Conservation (phyloP, 2,329 filamentous ascomycete species). For the Epichloe uncinata region DNA sequence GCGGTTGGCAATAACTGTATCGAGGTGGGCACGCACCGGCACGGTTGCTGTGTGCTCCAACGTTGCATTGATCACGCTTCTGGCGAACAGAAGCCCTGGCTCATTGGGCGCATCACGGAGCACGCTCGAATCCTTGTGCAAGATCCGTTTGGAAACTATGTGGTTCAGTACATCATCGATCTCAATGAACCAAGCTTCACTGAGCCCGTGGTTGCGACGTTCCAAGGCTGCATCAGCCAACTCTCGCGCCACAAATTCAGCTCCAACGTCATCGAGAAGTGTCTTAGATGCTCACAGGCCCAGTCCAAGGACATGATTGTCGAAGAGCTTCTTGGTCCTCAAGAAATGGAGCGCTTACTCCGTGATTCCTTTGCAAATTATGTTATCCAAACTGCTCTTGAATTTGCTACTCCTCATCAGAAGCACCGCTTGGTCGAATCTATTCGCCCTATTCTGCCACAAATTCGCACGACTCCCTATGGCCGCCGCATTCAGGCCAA, state of each 20-base stretch:
- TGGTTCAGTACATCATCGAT: slow-evolving; percentile 97
- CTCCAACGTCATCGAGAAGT: slow-evolving; percentile 98
- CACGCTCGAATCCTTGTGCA: slow-evolving; percentile 85
- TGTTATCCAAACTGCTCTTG: slow-evolving; percentile 90
- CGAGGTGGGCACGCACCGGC: slow-evolving; percentile 87
- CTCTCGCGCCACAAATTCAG: slow-evolving; percentile 96
- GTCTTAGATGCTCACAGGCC: slow-evolving; percentile 67
- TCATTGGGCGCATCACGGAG: slow-evolving; percentile 76
- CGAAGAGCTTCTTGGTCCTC: slow-evolving; percentile 59
- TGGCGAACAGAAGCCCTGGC: slow-evolving; percentile 72
- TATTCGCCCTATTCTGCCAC: slow-evolving; percentile 72
- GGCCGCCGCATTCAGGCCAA: slow-evolving; percentile 89
- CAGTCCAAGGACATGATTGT: slow-evolving; percentile 70
- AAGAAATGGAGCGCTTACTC: slow-evolving; percentile 76
- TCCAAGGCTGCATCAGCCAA: slow-evolving; percentile 57
- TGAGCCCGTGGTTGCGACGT: slow-evolving; percentile 71
- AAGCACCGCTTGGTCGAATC: slow-evolving; percentile 67
- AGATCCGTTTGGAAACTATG: slow-evolving; percentile 97
- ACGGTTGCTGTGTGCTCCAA: slow-evolving; percentile 95
- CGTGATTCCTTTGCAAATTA: slow-evolving; percentile 95
- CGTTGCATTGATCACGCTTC: slow-evolving; percentile 96
- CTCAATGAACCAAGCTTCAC: slow-evolving; percentile 80
- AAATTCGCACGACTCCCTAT: slow-evolving; percentile 82
- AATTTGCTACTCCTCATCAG: slow-evolving; percentile 62
- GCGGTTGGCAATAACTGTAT: slow-evolving; percentile 80